Evolutionary conservation across 441 rosid genomes (phyloP).

Genomic region (Lepidium campestre): DNA sequence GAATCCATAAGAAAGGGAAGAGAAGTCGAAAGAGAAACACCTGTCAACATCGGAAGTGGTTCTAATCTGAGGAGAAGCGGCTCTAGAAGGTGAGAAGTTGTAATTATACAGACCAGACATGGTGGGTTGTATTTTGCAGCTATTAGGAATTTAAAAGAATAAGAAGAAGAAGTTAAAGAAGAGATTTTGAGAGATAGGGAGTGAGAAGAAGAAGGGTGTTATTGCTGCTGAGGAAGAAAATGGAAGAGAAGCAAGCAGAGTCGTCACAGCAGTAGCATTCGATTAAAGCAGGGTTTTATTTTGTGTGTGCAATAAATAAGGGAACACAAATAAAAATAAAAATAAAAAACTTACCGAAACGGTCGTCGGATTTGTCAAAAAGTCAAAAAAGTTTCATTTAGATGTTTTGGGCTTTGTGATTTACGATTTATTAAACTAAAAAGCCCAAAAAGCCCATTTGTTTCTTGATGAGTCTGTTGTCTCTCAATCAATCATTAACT

Average conservation of each 20-base stretch:
- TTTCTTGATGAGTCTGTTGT: neutral
- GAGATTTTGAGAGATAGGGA: neutral
- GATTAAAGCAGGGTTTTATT: neutral
- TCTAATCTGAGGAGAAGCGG: constrained; percentile 96
- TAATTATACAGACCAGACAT: constrained; percentile 96
- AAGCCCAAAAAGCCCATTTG: neutral
- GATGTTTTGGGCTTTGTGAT: neutral
- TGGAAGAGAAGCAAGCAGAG: neutral
- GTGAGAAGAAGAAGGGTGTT: constrained; percentile 2
- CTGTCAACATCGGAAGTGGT: constrained; percentile 85
- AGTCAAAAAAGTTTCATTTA: neutral
- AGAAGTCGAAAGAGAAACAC: constrained; percentile 29
- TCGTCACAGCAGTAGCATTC: constrained; percentile 2
- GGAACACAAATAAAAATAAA: neutral
- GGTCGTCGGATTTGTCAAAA: neutral
- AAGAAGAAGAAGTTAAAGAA: neutral
- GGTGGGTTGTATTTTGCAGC: neutral
- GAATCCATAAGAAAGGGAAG: neutral
- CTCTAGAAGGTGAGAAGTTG: constrained; percentile 91
- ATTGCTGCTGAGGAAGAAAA: neutral
- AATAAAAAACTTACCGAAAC: neutral
- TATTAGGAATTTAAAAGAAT: neutral
- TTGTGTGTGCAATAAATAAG: neutral
- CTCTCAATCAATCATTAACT: neutral
- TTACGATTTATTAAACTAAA: neutral